phyloP scores from a whole-genome alignment of 1,139 yeast species.

The Candida freyschussii region DNA sequence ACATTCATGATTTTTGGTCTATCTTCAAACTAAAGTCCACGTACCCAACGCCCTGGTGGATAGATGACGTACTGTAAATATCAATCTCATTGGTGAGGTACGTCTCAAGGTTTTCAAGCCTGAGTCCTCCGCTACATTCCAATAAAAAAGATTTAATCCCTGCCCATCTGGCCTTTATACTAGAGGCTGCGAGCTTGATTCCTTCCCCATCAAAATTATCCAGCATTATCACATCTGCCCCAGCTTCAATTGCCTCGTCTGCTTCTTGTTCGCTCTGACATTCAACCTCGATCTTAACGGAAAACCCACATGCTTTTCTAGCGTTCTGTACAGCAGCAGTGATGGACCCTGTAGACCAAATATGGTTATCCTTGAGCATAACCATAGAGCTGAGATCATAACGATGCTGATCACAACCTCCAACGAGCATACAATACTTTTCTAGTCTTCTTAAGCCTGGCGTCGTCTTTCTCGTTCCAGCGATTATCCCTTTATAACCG shows the following conservation, averaged over 20 bases:
- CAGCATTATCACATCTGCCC: constrained; percentile 94
- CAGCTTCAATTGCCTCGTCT: constrained; percentile 85
- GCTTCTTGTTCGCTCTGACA: constrained; percentile 83
- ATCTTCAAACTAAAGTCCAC: constrained; percentile 85
- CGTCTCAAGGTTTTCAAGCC: constrained; percentile 56
- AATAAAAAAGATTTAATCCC: constrained; percentile 56
- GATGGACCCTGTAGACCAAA: constrained; percentile 89
- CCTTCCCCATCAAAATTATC: constrained; percentile 78
- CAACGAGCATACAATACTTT: constrained; percentile 91
- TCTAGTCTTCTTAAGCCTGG: constrained; percentile 88
- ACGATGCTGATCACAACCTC: constrained; percentile 91
- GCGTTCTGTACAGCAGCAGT: constrained; percentile 79
- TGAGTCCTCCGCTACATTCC: constrained; percentile 92
- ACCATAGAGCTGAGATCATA: constrained; percentile 92
- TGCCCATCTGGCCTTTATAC: constrained; percentile 53
- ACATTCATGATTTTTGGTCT: constrained; percentile 34
- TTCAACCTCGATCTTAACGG: constrained; percentile 89
- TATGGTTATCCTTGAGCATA: constrained; percentile 92
- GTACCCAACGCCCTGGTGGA: constrained; percentile 83
- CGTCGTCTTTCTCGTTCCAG: constrained; percentile 98
- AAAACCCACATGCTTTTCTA: constrained; percentile 78
- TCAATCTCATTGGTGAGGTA: constrained; percentile 80
- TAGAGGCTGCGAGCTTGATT: constrained; percentile 60
- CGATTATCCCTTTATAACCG: constrained; percentile 82
- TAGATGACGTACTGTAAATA: constrained; percentile 86